These are phyloP conservation scores for Xylariaceae sp. DNA, from an alignment of 2,329 filamentous ascomycete species.

Conservation along the genomic window DNA sequence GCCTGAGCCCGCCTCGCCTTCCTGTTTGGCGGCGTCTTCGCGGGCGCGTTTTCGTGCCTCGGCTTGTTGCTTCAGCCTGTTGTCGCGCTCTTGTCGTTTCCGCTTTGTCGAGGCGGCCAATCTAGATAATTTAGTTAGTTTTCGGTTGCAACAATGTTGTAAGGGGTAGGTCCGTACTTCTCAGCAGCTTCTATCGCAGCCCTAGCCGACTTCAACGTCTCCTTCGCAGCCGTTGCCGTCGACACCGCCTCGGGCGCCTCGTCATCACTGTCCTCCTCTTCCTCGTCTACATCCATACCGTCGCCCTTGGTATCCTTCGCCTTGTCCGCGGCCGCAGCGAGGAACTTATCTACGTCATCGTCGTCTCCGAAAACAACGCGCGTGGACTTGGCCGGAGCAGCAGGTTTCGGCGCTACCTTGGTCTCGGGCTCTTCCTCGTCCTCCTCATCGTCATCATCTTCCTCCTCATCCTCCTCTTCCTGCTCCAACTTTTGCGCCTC, in stretches of 20 bases:
- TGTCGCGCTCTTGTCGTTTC: conserved; percentile 52
- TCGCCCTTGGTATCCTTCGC: conserved; percentile 3
- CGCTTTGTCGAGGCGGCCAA: conserved; percentile 47
- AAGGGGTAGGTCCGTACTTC: conserved; percentile 39
- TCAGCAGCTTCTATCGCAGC: conserved; percentile 46
- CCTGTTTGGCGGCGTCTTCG: conserved; percentile 7
- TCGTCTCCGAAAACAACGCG: conserved; percentile 33
- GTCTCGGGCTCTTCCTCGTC: conserved; percentile 5
- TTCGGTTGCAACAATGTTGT: not conserved
- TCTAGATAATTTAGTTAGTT: conserved; percentile 31
- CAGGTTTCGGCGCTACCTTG: conserved; percentile 18
- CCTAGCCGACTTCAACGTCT: conserved; percentile 42
- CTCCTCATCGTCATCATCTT: not conserved
- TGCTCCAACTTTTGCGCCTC: not conserved
- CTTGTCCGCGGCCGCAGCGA: conserved; percentile 25
- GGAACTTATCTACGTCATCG: conserved; percentile 32
- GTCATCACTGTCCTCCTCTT: conserved; percentile 41
- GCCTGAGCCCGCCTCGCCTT: conserved; percentile 8
- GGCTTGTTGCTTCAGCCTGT: conserved; percentile 51
- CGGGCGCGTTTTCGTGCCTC: conserved; percentile 40
- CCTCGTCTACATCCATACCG: conserved; percentile 36
- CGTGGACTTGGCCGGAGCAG: conserved; percentile 24
- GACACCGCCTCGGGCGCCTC: conserved; percentile 57
- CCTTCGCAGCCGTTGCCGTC: conserved; percentile 43
- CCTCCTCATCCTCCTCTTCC: conserved; percentile 16